Percentiles rank a stretch among this genome's conserved stretches.
These are phyloP conservation scores for Pythium monospermum DNA, from an alignment of 352 stramenopile species.

Conservation along the genomic window DNA sequence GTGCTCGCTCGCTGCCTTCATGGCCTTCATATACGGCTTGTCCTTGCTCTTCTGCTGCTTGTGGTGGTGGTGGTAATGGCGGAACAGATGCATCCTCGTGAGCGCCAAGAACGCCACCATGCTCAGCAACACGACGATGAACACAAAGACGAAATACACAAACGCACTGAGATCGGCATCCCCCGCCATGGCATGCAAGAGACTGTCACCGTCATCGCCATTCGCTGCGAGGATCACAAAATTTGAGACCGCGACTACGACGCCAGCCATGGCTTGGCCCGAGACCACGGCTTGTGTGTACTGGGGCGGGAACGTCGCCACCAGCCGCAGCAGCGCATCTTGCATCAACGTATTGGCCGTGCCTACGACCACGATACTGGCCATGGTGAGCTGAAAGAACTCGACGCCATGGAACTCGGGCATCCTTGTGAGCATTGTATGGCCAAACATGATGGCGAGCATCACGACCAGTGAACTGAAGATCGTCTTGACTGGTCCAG, in stretches of 20 bases:
- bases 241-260: slow-evolving; percentile 67
- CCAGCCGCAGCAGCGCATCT: slow-evolving; percentile 71
- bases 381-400: slow-evolving; percentile 78
- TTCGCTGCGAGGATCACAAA: slow-evolving; percentile 59
- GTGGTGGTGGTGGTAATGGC: slow-evolving; percentile 42
- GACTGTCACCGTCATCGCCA: slow-evolving; percentile 3
- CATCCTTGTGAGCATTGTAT: slow-evolving; percentile 67
- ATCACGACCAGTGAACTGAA: slow-evolving; percentile 65
- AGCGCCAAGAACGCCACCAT: slow-evolving; percentile 49
- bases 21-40: slow-evolving; percentile 14
- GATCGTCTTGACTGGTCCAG: slow-evolving; percentile 49
- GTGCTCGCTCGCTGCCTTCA: not conserved
- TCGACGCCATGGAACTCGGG: slow-evolving; percentile 53
- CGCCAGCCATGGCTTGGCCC: slow-evolving; percentile 68
- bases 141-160: slow-evolving; percentile 75
- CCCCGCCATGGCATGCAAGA: slow-evolving; percentile 18
- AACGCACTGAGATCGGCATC: slow-evolving; percentile 65
- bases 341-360: slow-evolving; percentile 73
- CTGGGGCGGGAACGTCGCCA: slow-evolving; percentile 63
- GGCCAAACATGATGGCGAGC: slow-evolving; percentile 63
- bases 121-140: slow-evolving; percentile 55
- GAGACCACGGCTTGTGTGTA: slow-evolving; percentile 78
- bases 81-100: slow-evolving; percentile 60
- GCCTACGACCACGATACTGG: slow-evolving; percentile 65
- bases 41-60: slow-evolving; percentile 1